A percentile compares a stretch with the other conserved stretches of the same genome.
These are phyloP conservation scores for Kwoniella bestiolae DNA, from an alignment of 768 basidiomycete genomes.

Conservation along the genomic window DNA sequence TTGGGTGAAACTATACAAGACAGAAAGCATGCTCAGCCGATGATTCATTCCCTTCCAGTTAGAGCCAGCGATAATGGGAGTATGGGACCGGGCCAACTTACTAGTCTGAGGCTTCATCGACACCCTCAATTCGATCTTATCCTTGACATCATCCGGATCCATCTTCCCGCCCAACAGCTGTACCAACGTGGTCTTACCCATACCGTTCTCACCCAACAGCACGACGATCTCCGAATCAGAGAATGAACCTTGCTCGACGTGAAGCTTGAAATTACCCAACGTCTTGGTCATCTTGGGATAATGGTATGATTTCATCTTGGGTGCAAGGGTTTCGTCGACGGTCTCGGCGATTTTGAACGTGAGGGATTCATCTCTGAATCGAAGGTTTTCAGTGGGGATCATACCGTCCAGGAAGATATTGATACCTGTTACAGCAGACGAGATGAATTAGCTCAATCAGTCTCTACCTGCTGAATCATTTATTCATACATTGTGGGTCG, in stretches of 20 bases:
- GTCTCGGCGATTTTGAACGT: slow-evolving; percentile 98
- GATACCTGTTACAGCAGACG: slow-evolving; percentile 69
- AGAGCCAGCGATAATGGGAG: not conserved
- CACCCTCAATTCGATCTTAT: slow-evolving; percentile 78
- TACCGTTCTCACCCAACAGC: slow-evolving; percentile 98
- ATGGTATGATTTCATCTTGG: slow-evolving; percentile 84
- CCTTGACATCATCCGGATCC: slow-evolving; percentile 78
- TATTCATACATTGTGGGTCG: no score
- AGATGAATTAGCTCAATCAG: not conserved
- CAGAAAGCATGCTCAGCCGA: not conserved
- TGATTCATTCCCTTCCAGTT: not conserved
- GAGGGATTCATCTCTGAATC: slow-evolving; percentile 93
- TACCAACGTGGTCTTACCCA: slow-evolving; percentile 98
- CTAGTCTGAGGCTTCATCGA: slow-evolving; percentile 96
- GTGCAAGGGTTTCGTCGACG: slow-evolving; percentile 82
- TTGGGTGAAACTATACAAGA: slow-evolving; percentile 72
- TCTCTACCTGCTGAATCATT: not conserved
- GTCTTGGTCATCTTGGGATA: slow-evolving; percentile 99
- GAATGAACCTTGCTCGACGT: slow-evolving; percentile 84
- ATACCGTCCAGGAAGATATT: slow-evolving; percentile 99
- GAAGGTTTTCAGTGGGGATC: slow-evolving; percentile 97
- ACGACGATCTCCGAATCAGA: slow-evolving; percentile 99
- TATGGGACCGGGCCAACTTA: slow-evolving; percentile 23
- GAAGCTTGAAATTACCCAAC: slow-evolving; percentile 90
- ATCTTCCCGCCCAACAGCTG: slow-evolving; percentile 87